Conservation (phyloP, 805 yeast species). For the Pichia membranifaciens region DNA sequence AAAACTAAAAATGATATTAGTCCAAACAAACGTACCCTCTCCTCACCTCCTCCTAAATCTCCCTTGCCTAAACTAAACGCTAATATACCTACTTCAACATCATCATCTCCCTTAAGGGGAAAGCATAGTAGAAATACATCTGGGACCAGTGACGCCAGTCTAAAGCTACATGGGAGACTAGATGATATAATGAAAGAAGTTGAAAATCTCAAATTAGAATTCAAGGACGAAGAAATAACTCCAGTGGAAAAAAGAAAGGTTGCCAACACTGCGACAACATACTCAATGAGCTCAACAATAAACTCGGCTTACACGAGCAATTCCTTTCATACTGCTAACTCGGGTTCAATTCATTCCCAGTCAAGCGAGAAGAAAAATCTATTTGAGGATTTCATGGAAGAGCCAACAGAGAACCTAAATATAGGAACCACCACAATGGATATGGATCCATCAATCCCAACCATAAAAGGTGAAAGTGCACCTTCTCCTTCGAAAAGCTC, state of each 20-base stretch:
- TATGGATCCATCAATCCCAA: neutral
- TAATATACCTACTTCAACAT: neutral
- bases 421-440: neutral
- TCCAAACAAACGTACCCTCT: slow-evolving; percentile 1
- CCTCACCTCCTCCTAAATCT: slow-evolving; percentile 15
- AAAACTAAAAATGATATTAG: slow-evolving; percentile 2
- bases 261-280: neutral
- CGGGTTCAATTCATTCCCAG: neutral
- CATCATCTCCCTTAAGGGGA: slow-evolving; percentile 3
- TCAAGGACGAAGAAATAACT: slow-evolving; percentile 15
- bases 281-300: neutral
- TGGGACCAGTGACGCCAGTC: slow-evolving; percentile 7
- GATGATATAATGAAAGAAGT: slow-evolving; percentile 31
- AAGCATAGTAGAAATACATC: slow-evolving; percentile 1
- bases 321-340: slow-evolving; percentile 16
- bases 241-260: neutral
- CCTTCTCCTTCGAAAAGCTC: too few species aligned
- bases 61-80: slow-evolving; percentile 11
- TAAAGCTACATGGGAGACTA: slow-evolving; percentile 22
- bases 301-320: slow-evolving; percentile 7
- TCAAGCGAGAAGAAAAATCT: neutral
- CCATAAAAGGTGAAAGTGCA: neutral
- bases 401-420: slow-evolving; percentile 3
- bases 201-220: slow-evolving; percentile 25
- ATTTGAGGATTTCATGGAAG: neutral